Evolutionary conservation across 805 yeast species (phyloP).

Genomic region (Lachancea sp.): DNA sequence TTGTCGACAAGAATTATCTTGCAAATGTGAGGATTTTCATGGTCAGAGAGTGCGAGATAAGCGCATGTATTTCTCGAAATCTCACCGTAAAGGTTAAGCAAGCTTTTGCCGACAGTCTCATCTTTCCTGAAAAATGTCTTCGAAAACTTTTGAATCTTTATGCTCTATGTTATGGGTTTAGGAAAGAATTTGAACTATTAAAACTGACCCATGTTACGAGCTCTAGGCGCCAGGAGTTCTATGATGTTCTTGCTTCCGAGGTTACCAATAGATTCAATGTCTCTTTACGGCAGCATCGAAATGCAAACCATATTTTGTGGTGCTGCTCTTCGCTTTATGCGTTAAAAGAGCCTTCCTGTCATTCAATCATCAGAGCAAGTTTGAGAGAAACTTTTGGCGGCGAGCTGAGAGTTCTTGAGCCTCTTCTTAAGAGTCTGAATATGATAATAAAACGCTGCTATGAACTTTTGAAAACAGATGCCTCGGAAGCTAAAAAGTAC

Average conservation of each 20-base stretch:
- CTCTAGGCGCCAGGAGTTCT: neutral
- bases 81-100: neutral
- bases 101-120: neutral
- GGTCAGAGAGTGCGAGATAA: neutral
- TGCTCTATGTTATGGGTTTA: neutral
- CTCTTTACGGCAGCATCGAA: neutral
- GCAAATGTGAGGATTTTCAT: neutral
- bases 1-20: neutral
- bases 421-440: constrained; percentile 14
- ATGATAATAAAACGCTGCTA: constrained; percentile 1
- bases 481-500: neutral
- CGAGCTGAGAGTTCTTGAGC: constrained; percentile 13
- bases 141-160: neutral
- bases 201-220: constrained; percentile 3
- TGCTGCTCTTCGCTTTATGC: neutral
- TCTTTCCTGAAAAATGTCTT: neutral
- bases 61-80: neutral
- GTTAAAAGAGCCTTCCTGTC: neutral
- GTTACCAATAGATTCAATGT: neutral
- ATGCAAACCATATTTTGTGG: neutral
- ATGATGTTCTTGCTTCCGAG: neutral
- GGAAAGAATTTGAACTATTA: neutral
- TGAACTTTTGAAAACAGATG: neutral
- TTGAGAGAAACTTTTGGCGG: constrained; percentile 12
- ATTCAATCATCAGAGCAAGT: neutral